Conservation (phyloP, 768 basidiomycete genomes). For the Calocybe indica region DNA sequence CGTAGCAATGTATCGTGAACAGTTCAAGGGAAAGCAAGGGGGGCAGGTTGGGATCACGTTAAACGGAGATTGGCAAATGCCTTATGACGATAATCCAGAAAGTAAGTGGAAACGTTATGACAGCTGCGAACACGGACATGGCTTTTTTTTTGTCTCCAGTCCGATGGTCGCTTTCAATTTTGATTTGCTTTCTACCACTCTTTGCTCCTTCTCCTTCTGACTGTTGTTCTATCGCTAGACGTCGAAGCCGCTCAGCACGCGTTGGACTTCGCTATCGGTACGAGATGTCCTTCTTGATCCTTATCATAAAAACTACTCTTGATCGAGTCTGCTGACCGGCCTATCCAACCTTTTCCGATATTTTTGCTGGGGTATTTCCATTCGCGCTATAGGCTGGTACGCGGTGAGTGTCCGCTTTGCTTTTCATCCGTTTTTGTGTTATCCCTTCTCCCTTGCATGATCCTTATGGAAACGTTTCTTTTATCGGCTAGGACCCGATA, state of each 20-base stretch:
- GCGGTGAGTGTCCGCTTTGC: slow-evolving; percentile 32
- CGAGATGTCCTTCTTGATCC: neutral
- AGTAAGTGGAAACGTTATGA: slow-evolving; percentile 35
- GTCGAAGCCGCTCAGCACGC: slow-evolving; percentile 66
- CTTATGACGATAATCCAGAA: slow-evolving; percentile 61
- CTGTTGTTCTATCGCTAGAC: slow-evolving; percentile 30
- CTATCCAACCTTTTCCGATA: slow-evolving; percentile 12
- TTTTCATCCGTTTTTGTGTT: slow-evolving; percentile 8
- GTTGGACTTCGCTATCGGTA: slow-evolving; percentile 67
- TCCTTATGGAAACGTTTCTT: too few relatives aligned
- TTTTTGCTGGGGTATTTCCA: slow-evolving; percentile 12
- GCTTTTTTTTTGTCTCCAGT: neutral
- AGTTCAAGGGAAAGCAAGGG: slow-evolving; percentile 56
- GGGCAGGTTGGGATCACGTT: slow-evolving; percentile 77
- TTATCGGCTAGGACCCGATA: slow-evolving; percentile 47
- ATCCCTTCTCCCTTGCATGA: neutral
- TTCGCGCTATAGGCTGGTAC: slow-evolving; percentile 42
- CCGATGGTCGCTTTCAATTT: neutral
- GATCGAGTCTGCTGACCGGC: slow-evolving; percentile 14
- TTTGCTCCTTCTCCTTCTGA: slow-evolving; percentile 1
- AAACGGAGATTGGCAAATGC: slow-evolving; percentile 72
- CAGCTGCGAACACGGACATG: too few relatives aligned
- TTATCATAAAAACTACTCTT: too few relatives aligned
- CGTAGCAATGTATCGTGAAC: slow-evolving; percentile 58
- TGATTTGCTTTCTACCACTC: neutral